Percentiles rank a stretch among this genome's conserved stretches.
Evolutionary conservation across 202 grass and related monocot genomes (phyloP).

Genomic region (Carex arenaria): DNA sequence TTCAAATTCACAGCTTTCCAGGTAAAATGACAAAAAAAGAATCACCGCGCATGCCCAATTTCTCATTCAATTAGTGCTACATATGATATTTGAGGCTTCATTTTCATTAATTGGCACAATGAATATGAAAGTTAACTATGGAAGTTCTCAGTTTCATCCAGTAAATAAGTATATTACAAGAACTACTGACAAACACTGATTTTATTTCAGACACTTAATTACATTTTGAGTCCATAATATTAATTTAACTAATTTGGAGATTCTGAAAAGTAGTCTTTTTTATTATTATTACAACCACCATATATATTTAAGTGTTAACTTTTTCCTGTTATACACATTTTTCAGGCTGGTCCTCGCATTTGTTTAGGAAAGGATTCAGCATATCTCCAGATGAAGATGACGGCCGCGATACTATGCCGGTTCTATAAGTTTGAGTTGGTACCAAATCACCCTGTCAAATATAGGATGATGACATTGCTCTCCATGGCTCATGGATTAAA

Average conservation of each 20-base stretch:
- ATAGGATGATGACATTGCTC: constrained; percentile 94
- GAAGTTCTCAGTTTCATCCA: background rate
- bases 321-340: background rate
- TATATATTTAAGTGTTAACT: background rate
- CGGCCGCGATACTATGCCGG: constrained; percentile 67
- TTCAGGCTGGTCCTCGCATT: constrained; percentile 71
- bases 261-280: no score
- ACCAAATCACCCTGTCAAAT: constrained; percentile 63
- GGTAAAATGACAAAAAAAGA: constrained; percentile 11
- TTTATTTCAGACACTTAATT: background rate
- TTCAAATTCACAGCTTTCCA: constrained; percentile 99
- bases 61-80: background rate
- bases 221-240: background rate
- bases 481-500: constrained; percentile 94
- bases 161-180: background rate
- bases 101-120: background rate
- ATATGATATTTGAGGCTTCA: background rate
- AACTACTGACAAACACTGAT: background rate
- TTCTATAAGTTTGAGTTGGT: constrained; percentile 75
- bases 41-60: background rate
- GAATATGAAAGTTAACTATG: background rate
- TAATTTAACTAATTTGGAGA: background rate
- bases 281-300: background rate
- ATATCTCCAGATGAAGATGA: constrained; percentile 97
- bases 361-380: constrained; percentile 97